Conservation (phyloP, 129 eudicot species). For the Centrapalus pauciflorus region DNA sequence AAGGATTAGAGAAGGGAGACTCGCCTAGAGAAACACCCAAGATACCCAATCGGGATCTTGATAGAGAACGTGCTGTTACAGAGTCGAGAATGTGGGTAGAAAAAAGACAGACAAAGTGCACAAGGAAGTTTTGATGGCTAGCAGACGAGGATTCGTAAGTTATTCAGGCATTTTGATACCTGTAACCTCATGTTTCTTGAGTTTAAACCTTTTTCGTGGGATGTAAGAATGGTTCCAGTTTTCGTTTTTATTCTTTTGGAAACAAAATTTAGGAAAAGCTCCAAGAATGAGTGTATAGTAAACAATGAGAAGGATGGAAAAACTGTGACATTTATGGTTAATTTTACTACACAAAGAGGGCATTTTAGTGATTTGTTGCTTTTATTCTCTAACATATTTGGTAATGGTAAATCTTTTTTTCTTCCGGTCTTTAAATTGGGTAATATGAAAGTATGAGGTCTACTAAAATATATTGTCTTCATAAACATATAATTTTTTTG, state of each 20-base stretch:
- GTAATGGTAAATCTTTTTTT: too few species aligned
- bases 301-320: constrained; percentile 27
- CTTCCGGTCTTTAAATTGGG: too few species aligned
- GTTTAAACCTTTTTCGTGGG: too few species aligned
- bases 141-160: constrained; percentile 16
- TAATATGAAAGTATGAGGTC: too few species aligned
- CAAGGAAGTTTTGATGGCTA: constrained; percentile 68
- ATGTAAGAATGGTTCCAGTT: background rate
- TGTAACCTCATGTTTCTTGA: too few species aligned
- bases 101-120: constrained; percentile 63
- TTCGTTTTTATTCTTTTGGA: constrained; percentile 1
- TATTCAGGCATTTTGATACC: background rate
- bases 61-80: constrained; percentile 88
- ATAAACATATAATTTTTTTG: too few species aligned
- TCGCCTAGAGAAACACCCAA: constrained; percentile 75
- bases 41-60: constrained; percentile 64
- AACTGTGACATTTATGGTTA: constrained; percentile 21
- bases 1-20: constrained; percentile 76
- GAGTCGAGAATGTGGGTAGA: constrained; percentile 99
- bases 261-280: constrained; percentile 11
- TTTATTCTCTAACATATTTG: constrained; percentile 17
- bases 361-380: constrained; percentile 21
- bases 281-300: constrained; percentile 26
- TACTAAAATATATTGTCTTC: too few species aligned
- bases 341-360: constrained; percentile 5